Evolutionary conservation across 2,329 filamentous ascomycete genomes (phyloP).

Genomic region (Xylaria sp.): DNA sequence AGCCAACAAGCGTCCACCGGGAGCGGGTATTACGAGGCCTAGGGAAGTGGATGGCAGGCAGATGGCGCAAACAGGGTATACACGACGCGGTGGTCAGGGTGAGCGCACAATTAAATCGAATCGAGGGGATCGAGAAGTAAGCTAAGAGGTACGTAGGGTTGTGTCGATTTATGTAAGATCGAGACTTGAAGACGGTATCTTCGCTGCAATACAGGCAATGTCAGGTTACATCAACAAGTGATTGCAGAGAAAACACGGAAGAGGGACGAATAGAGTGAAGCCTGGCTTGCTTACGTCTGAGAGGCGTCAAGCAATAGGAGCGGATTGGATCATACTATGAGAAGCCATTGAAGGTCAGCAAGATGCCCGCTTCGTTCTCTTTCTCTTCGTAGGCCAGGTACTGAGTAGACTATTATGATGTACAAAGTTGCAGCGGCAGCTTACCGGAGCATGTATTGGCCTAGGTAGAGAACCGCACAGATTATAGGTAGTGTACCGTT

Average conservation of each 20-base stretch:
- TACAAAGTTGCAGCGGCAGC: conserved; percentile 5
- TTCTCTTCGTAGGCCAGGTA: background rate
- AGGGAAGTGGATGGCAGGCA: background rate
- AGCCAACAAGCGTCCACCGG: conserved; percentile 1
- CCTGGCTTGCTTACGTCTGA: background rate
- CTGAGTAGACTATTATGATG: conserved; percentile 8
- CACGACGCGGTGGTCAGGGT: background rate
- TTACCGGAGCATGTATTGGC: background rate
- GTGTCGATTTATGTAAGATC: conserved; percentile 8
- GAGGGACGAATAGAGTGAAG: background rate
- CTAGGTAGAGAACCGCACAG: background rate
- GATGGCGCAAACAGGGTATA: conserved; percentile 1
- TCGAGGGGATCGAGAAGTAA: background rate
- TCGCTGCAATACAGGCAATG: background rate
- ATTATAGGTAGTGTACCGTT: background rate
- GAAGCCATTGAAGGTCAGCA: conserved; percentile 8
- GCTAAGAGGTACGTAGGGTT: background rate
- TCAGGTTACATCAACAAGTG: background rate
- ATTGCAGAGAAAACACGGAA: background rate
- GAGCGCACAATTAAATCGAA: background rate
- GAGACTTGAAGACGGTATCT: conserved; percentile 17
- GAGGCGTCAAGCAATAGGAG: background rate
- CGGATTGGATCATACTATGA: background rate
- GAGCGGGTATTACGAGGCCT: background rate
- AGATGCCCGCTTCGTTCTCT: background rate